These are phyloP conservation scores for Castanea crenata DNA, from an alignment of 306 rosid genomes.

Conservation along the genomic window DNA sequence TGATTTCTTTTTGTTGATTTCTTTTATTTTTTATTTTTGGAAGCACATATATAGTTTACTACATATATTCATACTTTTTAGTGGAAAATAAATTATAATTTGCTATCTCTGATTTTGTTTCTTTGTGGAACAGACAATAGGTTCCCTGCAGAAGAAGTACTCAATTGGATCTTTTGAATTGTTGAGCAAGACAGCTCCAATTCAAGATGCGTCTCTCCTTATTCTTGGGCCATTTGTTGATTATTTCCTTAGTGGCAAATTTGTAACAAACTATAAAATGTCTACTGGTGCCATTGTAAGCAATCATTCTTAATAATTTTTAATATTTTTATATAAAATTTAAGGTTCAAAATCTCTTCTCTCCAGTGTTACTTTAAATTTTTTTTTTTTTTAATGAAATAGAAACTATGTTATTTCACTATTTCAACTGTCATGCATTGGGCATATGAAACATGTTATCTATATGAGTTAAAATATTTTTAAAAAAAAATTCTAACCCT, in stretches of 20 bases:
- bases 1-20: neutral
- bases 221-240: slow-evolving; percentile 79
- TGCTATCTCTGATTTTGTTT: neutral
- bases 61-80: neutral
- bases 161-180: slow-evolving; percentile 94
- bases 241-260: slow-evolving; percentile 62
- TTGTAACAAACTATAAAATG: slow-evolving; percentile 67
- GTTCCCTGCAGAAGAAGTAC: slow-evolving; percentile 91
- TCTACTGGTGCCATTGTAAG: slow-evolving; percentile 81
- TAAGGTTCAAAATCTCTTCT: too few relatives aligned
- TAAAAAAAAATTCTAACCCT: too few relatives aligned
- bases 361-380: too few relatives aligned
- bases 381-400: too few relatives aligned
- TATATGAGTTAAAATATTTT: too few relatives aligned
- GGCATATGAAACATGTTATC: too few relatives aligned
- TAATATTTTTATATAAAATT: too few relatives aligned
- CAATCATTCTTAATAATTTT: neutral
- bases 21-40: neutral
- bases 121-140: slow-evolving; percentile 71
- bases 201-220: slow-evolving; percentile 82
- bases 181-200: slow-evolving; percentile 95
- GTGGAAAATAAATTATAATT: neutral
- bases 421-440: too few relatives aligned
- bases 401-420: too few relatives aligned
- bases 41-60: neutral